Percentiles rank a stretch among this genome's conserved stretches.
Evolutionary conservation across 306 rosid genomes (phyloP).

Genomic region (cucumber (Cucumis sativus)): Cucumber_9930_V3 NC_026656.2:21377001-21377500

Average conservation of each 20-base stretch:
- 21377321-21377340: neutral
- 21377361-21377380: neutral
- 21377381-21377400: neutral
- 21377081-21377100: constrained; percentile 4
- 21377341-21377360: neutral
- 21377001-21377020: neutral
- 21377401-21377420: neutral
- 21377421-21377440: neutral
- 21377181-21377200: neutral
- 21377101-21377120: neutral
- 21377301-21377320: neutral
- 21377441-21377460: neutral
- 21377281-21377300: neutral
- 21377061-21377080: constrained; percentile 6
- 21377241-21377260: neutral
- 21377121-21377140: constrained; percentile 4
- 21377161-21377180: neutral
- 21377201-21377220: neutral
- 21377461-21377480: neutral
- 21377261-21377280: neutral
- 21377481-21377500: neutral
- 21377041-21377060: constrained; percentile 6
- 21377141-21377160: neutral
- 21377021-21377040: constrained; percentile 6
- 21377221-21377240: neutral